phyloP scores from a whole-genome alignment of 1,284 basidiomycete genomes.

The Tilletia indica region DNA sequence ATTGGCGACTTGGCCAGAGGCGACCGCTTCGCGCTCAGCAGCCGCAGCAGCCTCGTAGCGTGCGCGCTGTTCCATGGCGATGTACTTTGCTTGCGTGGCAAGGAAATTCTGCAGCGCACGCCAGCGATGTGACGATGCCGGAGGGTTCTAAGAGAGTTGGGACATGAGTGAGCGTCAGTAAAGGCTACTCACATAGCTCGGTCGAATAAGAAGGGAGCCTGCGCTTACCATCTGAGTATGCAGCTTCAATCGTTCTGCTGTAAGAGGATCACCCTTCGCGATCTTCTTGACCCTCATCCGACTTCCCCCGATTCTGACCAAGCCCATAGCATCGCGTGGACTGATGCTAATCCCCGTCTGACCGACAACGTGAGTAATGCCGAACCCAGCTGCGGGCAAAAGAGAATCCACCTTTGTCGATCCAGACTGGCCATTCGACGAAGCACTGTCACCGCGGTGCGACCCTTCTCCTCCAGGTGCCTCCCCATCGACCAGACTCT shows the following conservation, averaged over 20 bases:
- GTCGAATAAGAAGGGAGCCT: background rate
- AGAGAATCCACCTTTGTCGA: slow-evolving; percentile 9
- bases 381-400: background rate
- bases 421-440: slow-evolving; percentile 3
- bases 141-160: slow-evolving; percentile 57
- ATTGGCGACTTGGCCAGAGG: slow-evolving; percentile 7
- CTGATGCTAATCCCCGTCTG: slow-evolving; percentile 16
- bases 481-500: slow-evolving; percentile 1
- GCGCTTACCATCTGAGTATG: slow-evolving; percentile 77
- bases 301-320: slow-evolving; percentile 45
- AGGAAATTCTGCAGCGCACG: slow-evolving; percentile 61
- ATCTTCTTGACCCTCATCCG: slow-evolving; percentile 61
- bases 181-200: too few relatives aligned
- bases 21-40: background rate
- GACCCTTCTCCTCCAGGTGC: too few relatives aligned
- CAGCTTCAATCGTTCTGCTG: slow-evolving; percentile 66
- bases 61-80: slow-evolving; percentile 57
- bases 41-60: slow-evolving; percentile 21
- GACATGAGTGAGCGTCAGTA: background rate
- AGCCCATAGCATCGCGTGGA: slow-evolving; percentile 14
- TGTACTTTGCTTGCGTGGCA: slow-evolving; percentile 59
- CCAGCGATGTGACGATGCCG: slow-evolving; percentile 61
- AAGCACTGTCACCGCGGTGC: too few relatives aligned
- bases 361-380: slow-evolving; percentile 1
- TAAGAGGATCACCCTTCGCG: slow-evolving; percentile 55